Evolutionary conservation across 2,329 filamentous ascomycete species (phyloP).

Genomic region (Ceratocystis cubensis): DNA sequence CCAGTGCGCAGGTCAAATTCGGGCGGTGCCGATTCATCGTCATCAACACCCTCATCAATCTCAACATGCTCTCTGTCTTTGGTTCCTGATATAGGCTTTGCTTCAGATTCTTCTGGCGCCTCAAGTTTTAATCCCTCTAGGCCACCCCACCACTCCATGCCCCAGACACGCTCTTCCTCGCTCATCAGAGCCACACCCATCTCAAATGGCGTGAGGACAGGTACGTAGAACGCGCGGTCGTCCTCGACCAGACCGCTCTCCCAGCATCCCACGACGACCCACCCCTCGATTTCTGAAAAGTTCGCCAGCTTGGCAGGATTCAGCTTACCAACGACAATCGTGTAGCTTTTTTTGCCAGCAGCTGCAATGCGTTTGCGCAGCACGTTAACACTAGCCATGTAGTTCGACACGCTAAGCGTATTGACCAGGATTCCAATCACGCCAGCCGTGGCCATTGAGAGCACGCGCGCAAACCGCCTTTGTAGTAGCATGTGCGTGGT

Average conservation of each 20-base stretch:
- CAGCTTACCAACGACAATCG: constrained; percentile 90
- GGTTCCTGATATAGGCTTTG: constrained; percentile 22
- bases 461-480: constrained; percentile 77
- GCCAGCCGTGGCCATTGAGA: constrained; percentile 64
- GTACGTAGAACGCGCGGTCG: constrained; percentile 67
- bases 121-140: constrained; percentile 50
- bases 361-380: constrained; percentile 59
- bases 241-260: constrained; percentile 88
- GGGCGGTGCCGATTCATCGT: constrained; percentile 65
- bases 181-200: constrained; percentile 62
- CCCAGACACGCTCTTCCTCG: constrained; percentile 71
- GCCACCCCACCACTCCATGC: constrained; percentile 76
- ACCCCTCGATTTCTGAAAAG: constrained; percentile 87
- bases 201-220: constrained; percentile 92
- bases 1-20: constrained; percentile 90
- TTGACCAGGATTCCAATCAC: constrained; percentile 94
- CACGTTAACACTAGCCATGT: constrained; percentile 65
- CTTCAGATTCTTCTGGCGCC: constrained; percentile 20
- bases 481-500: constrained; percentile 49
- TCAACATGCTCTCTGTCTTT: constrained; percentile 24
- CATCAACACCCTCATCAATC: constrained; percentile 38
- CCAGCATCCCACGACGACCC: constrained; percentile 97
- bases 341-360: constrained; percentile 88
- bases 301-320: constrained; percentile 95
- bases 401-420: constrained; percentile 84